Conservation (phyloP, 2,329 filamentous ascomycete species). For the Exophiala mesophila region DNA sequence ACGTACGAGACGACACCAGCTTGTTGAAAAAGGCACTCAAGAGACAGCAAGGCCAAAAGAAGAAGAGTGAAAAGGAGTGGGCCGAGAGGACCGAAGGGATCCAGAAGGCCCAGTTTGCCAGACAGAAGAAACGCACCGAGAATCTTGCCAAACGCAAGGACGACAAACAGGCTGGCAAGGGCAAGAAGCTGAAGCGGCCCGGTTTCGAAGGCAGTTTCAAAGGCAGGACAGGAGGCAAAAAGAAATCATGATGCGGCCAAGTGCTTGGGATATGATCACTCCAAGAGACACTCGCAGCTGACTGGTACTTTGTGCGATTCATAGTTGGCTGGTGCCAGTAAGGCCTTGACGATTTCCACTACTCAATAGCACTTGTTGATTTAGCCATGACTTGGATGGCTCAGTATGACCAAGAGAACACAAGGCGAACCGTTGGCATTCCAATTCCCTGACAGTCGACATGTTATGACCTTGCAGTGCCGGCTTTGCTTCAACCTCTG, state of each 20-base stretch:
- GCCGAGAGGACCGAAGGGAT: slow-evolving; percentile 67
- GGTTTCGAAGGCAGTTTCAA: slow-evolving; percentile 71
- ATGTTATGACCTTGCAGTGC: too few species aligned
- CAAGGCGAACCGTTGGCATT: too few species aligned
- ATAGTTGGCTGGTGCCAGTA: too few species aligned
- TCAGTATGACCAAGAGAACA: too few species aligned
- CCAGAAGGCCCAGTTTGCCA: slow-evolving; percentile 68
- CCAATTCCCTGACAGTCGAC: too few species aligned
- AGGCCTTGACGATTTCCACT: too few species aligned
- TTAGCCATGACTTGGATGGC: too few species aligned
- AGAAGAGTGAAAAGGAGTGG: slow-evolving; percentile 90
- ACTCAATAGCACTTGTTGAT: too few species aligned
- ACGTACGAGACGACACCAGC: slow-evolving; percentile 78
- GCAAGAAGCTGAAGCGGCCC: slow-evolving; percentile 53
- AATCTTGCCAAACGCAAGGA: slow-evolving; percentile 71
- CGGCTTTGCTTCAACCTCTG: too few species aligned
- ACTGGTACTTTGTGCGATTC: too few species aligned
- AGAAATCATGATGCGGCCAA: slow-evolving; percentile 19
- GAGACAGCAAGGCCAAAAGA: slow-evolving; percentile 83
- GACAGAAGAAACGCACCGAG: slow-evolving; percentile 76
- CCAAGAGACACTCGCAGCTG: too few species aligned
- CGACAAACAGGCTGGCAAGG: slow-evolving; percentile 61
- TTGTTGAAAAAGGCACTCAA: slow-evolving; percentile 92
- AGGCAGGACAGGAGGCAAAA: slow-evolving; percentile 32
- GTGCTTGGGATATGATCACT: too few species aligned